A percentile compares a stretch with the other conserved stretches of the same genome.
Conservation (phyloP, 441 rosid genomes). For the Kokia cookei region DNA sequence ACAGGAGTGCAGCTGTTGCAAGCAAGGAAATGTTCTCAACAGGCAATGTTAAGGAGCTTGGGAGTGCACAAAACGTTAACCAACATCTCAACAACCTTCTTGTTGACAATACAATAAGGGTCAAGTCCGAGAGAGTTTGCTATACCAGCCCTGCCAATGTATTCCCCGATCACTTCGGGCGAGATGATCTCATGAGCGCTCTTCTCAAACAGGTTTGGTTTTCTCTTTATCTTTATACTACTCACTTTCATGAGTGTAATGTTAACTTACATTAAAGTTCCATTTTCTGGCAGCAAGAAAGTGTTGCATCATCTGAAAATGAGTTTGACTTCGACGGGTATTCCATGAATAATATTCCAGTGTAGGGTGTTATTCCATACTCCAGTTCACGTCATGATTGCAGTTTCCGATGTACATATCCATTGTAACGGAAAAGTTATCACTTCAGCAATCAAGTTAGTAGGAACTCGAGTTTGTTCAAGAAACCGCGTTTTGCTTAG, state of each 20-base stretch:
- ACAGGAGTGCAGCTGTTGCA: constrained; percentile 23
- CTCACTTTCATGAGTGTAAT: neutral
- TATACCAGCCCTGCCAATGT: constrained; percentile 34
- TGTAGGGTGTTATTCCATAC: constrained; percentile 27
- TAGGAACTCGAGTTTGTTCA: constrained; percentile 1
- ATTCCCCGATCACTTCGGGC: constrained; percentile 53
- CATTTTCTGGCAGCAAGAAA: constrained; percentile 52
- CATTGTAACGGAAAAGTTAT: constrained; percentile 11
- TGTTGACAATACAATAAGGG: constrained; percentile 41
- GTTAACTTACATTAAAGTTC: neutral
- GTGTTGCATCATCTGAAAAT: constrained; percentile 44
- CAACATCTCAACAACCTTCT: constrained; percentile 35
- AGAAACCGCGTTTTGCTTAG: constrained; percentile 13
- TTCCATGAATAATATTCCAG: constrained; percentile 63
- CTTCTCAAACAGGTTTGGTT: constrained; percentile 73
- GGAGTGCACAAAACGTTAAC: constrained; percentile 27
- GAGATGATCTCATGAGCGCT: constrained; percentile 87
- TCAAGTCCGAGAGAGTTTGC: constrained; percentile 58
- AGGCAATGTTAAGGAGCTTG: constrained; percentile 22
- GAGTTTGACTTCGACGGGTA: constrained; percentile 84
- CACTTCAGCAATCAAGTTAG: constrained; percentile 14
- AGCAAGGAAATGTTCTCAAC: constrained; percentile 30
- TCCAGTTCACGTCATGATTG: constrained; percentile 3
- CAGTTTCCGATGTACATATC: constrained; percentile 33
- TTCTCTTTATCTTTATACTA: neutral